phyloP scores from a whole-genome alignment of 352 stramenopile species.

The Aphanomyces invadans region DNA sequence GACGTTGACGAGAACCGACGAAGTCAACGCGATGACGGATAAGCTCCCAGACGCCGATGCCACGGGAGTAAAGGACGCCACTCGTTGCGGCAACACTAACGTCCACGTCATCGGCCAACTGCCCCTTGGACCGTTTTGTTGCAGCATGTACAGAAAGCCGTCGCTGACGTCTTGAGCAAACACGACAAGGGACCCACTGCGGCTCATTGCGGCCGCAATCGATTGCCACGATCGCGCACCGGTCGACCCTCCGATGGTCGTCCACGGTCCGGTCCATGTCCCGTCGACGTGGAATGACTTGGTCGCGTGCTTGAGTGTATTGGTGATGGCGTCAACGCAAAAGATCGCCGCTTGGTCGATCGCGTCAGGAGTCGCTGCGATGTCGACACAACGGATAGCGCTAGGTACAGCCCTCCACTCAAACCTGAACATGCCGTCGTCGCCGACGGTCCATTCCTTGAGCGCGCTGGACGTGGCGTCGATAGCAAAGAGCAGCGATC shows the following conservation, averaged over 20 bases:
- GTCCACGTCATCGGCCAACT: neutral
- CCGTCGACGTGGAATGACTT: neutral
- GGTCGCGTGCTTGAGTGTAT: neutral
- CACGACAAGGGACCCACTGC: neutral
- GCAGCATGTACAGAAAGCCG: neutral
- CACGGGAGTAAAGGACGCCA: neutral
- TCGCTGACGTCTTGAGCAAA: neutral
- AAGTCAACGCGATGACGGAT: neutral
- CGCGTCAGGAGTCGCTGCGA: neutral
- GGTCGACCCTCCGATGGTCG: neutral
- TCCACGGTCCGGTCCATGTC: neutral
- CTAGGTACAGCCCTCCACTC: neutral
- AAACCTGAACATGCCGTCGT: neutral
- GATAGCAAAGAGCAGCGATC: neutral
- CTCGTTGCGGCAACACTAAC: neutral
- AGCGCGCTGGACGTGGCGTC: neutral
- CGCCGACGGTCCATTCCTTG: neutral
- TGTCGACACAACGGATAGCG: neutral
- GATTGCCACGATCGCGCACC: neutral
- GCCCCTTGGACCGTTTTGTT: neutral
- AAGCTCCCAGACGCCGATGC: neutral
- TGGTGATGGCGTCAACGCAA: neutral
- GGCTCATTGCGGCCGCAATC: neutral
- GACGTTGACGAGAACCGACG: neutral
- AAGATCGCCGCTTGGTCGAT: neutral